Evolutionary conservation across 371 early-diverging fungal genomes (phyloP).

Genomic region (Umbelopsis sp.): DNA sequence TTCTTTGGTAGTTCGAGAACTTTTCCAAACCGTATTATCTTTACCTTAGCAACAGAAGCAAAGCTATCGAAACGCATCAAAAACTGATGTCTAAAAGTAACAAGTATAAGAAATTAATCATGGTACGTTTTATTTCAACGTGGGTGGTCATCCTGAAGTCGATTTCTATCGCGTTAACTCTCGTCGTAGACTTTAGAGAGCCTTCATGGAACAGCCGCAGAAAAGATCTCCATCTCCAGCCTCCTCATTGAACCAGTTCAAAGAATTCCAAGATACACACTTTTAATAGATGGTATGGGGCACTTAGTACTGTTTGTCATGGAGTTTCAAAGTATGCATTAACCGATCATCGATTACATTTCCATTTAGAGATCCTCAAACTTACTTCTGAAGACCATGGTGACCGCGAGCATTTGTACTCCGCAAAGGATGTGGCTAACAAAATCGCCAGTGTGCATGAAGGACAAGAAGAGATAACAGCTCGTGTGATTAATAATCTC

Average conservation of each 20-base stretch:
- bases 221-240: slow-evolving; percentile 8
- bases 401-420: not conserved
- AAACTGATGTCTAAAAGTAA: not conserved
- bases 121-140: not conserved
- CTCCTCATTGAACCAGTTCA: slow-evolving; percentile 4
- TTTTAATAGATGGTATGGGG: not conserved
- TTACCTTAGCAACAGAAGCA: slow-evolving; percentile 4
- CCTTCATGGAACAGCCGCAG: not conserved
- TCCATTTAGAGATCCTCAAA: not conserved
- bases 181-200: not conserved
- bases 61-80: slow-evolving; percentile 5
- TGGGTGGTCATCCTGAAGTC: too few species aligned
- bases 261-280: not conserved
- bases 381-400: not conserved
- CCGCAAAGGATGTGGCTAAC: not conserved
- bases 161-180: not conserved
- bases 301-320: not conserved
- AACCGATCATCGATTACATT: not conserved
- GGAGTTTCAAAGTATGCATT: not conserved
- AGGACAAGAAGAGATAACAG: not conserved
- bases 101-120: not conserved
- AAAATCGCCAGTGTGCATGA: slow-evolving; percentile 2
- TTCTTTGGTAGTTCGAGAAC: not conserved
- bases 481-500: not conserved
- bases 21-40: slow-evolving; percentile 8